Conservation (phyloP, 768 basidiomycete genomes). For the Boletus sensibilis region DNA sequence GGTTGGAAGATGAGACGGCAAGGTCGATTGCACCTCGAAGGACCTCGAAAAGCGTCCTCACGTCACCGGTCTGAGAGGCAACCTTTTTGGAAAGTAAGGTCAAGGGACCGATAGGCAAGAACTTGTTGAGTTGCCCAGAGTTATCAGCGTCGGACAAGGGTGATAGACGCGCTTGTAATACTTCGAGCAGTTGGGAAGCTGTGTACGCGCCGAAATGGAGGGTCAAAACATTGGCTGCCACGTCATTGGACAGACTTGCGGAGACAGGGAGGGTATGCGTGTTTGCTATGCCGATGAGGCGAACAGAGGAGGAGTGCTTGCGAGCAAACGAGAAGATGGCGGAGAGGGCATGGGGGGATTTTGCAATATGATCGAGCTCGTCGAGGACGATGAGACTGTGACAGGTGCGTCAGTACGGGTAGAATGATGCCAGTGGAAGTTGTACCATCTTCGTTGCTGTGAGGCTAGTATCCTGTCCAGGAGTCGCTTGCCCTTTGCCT, state of each 20-base stretch:
- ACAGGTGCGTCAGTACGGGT: slow-evolving; percentile 21
- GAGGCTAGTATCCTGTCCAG: slow-evolving; percentile 45
- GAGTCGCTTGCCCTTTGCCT: slow-evolving; percentile 45
- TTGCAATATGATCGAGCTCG: slow-evolving; percentile 80
- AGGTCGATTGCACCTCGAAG: slow-evolving; percentile 77
- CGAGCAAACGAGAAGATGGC: slow-evolving; percentile 70
- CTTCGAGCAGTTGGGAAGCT: slow-evolving; percentile 63
- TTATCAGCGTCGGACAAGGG: slow-evolving; percentile 42
- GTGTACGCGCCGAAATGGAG: slow-evolving; percentile 83
- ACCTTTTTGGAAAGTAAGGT: slow-evolving; percentile 77
- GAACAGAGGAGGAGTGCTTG: slow-evolving; percentile 49
- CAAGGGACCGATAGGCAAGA: slow-evolving; percentile 64
- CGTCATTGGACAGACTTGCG: slow-evolving; percentile 36
- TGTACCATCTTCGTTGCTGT: slow-evolving; percentile 54
- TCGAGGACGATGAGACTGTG: slow-evolving; percentile 76
- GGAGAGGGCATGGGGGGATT: slow-evolving; percentile 55
- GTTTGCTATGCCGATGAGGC: slow-evolving; percentile 85
- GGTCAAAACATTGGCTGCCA: slow-evolving; percentile 49
- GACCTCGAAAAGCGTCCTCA: slow-evolving; percentile 77
- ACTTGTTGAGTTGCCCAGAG: slow-evolving; percentile 41
- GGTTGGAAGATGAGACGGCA: slow-evolving; percentile 39
- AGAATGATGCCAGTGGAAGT: background rate
- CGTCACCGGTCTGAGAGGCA: slow-evolving; percentile 80
- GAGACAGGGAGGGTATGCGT: slow-evolving; percentile 79
- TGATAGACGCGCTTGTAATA: slow-evolving; percentile 63